These are phyloP conservation scores for Pisolithus microcarpus DNA, from an alignment of 768 basidiomycete species.

Conservation along the genomic window DNA sequence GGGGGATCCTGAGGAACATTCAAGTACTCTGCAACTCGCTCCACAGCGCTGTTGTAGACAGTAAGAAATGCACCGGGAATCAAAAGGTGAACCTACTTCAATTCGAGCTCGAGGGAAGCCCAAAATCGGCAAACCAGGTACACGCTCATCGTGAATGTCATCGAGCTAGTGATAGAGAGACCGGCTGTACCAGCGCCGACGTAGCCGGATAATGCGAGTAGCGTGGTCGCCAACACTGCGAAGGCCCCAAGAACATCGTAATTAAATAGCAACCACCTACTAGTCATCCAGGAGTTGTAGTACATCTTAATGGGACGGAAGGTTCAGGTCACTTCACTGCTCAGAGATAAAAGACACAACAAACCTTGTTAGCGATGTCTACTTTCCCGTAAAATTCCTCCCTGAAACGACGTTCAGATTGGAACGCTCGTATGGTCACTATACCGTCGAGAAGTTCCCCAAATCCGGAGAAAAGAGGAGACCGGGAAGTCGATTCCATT, in stretches of 20 bases:
- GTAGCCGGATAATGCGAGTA: conserved; percentile 40
- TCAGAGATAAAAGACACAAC: neutral
- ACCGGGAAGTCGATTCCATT: conserved; percentile 85
- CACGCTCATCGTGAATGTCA: conserved; percentile 40
- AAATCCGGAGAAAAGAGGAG: conserved; percentile 80
- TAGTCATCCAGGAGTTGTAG: conserved; percentile 47
- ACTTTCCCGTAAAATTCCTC: conserved; percentile 67
- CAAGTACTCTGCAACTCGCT: conserved; percentile 88
- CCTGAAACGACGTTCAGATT: conserved; percentile 72
- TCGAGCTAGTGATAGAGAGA: conserved; percentile 46
- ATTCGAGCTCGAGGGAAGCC: conserved; percentile 61
- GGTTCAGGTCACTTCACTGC: neutral
- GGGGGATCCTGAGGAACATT: conserved; percentile 85
- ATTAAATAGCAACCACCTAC: conserved; percentile 44
- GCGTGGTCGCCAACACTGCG: conserved; percentile 40
- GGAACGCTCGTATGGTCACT: conserved; percentile 90
- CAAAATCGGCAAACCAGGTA: conserved; percentile 40
- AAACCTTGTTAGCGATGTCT: conserved; percentile 70
- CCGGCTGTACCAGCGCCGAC: conserved; percentile 28
- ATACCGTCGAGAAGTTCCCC: conserved; percentile 81
- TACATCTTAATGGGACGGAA: conserved; percentile 27
- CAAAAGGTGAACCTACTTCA: conserved; percentile 47
- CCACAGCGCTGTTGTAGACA: conserved; percentile 56
- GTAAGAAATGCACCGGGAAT: conserved; percentile 6
- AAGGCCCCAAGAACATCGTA: conserved; percentile 47